A percentile compares a stretch with the other conserved stretches of the same genome.
Conservation (phyloP, 2,329 filamentous ascomycete species). For the Calonectria pseudoreteaudii region DNA sequence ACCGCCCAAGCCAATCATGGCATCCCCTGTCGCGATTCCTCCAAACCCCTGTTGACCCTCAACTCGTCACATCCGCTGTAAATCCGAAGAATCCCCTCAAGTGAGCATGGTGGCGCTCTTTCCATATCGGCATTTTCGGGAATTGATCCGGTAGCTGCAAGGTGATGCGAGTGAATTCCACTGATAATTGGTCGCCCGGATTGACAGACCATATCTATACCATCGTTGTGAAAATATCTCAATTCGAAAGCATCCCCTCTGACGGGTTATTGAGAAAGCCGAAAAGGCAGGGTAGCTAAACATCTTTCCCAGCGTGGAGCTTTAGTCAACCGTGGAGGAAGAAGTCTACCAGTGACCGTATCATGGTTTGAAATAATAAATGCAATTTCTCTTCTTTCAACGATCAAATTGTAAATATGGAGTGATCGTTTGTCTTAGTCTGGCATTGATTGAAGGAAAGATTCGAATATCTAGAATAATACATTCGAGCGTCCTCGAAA, state of each 20-base stretch:
- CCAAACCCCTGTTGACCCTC: neutral
- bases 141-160: neutral
- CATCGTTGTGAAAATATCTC: neutral
- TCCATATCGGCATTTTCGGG: neutral
- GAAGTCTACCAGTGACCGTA: neutral
- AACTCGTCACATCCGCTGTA: neutral
- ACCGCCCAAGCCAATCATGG: neutral
- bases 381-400: neutral
- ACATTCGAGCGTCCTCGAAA: neutral
- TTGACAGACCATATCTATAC: neutral
- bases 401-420: neutral
- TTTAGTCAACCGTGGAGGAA: neutral
- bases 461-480: neutral
- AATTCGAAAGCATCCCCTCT: neutral
- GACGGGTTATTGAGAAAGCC: neutral
- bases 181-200: neutral
- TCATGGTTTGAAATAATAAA: neutral
- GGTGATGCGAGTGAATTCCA: neutral
- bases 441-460: neutral
- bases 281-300: neutral
- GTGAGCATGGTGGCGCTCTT: neutral
- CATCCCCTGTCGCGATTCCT: neutral
- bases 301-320: no score
- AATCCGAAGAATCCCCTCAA: neutral
- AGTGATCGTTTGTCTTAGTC: neutral